Evolutionary conservation across 345 rosid species (phyloP).

Genomic region (Lagerstroemia speciosa): DNA sequence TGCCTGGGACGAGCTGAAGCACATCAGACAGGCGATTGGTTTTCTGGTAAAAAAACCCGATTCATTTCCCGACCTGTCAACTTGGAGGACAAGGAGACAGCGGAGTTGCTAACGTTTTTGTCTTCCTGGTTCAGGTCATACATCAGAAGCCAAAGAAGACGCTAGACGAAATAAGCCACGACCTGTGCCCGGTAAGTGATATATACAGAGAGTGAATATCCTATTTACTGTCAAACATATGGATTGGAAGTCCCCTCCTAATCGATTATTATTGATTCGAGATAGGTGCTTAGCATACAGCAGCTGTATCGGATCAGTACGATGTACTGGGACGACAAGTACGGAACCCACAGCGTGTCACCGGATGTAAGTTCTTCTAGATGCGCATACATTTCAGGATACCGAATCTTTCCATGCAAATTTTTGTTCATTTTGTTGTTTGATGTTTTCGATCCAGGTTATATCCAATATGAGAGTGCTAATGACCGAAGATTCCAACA

Average conservation of each 20-base stretch:
- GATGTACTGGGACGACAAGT: conserved; percentile 98
- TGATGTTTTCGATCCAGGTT: conserved; percentile 33
- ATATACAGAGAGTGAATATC: not conserved
- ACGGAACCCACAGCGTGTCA: conserved; percentile 83
- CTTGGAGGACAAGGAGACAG: not conserved
- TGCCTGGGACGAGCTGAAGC: conserved; percentile 92
- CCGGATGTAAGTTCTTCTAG: conserved; percentile 54
- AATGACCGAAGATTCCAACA: conserved; percentile 96
- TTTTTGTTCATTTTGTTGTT: conserved; percentile 1
- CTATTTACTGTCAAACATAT: not conserved
- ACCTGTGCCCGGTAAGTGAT: conserved; percentile 76
- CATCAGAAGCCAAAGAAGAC: conserved; percentile 93
- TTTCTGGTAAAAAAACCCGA: conserved; percentile 52
- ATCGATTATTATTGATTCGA: not conserved
- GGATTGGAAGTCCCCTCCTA: not conserved
- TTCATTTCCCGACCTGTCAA: not conserved
- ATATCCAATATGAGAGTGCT: conserved; percentile 82
- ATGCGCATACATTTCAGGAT: conserved; percentile 3
- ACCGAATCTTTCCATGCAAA: not conserved
- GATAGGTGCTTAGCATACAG: conserved; percentile 81
- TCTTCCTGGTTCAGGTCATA: conserved; percentile 49
- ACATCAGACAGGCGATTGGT: conserved; percentile 90
- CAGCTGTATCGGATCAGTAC: conserved; percentile 86
- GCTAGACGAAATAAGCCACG: conserved; percentile 83
- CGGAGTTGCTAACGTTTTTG: not conserved